Evolutionary conservation across 805 yeast genomes (phyloP).

Genomic region (Metschnikowia aberdeeniae): DNA sequence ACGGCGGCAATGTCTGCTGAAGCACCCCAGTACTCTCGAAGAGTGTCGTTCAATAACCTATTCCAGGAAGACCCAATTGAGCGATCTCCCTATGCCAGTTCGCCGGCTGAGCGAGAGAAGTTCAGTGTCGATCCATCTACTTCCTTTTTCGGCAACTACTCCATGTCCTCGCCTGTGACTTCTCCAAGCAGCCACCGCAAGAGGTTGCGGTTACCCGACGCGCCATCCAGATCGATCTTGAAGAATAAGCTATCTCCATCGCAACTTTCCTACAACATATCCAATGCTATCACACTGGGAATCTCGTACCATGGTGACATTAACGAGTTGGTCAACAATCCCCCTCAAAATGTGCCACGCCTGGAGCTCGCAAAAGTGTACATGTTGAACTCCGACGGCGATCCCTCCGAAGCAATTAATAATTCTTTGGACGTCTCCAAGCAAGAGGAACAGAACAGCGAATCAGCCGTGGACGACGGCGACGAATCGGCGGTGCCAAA

Average conservation of each 20-base stretch:
- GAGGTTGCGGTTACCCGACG: conserved; percentile 21
- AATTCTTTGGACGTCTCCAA: neutral
- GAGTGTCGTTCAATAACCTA: conserved; percentile 45
- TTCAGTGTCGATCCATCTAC: conserved; percentile 17
- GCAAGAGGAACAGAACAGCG: neutral
- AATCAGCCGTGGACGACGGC: conserved; percentile 2
- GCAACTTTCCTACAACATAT: conserved; percentile 21
- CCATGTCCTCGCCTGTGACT: conserved; percentile 8
- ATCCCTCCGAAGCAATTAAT: neutral
- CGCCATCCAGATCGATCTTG: conserved; percentile 38
- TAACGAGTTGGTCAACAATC: conserved; percentile 16
- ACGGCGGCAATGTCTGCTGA: conserved; percentile 4
- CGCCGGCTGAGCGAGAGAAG: conserved; percentile 21
- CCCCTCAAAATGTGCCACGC: conserved; percentile 14
- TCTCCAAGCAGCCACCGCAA: conserved; percentile 13
- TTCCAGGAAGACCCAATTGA: conserved; percentile 20
- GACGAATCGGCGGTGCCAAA: conserved; percentile 7
- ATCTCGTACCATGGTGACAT: conserved; percentile 19
- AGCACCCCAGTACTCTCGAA: conserved; percentile 21
- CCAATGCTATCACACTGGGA: conserved; percentile 12
- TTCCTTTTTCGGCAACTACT: conserved; percentile 18
- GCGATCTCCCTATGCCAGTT: conserved; percentile 9
- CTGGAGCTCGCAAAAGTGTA: conserved; percentile 15
- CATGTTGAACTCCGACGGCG: neutral
- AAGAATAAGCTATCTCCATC: conserved; percentile 32